phyloP scores from a whole-genome alignment of 352 stramenopile genomes.

The Phytopythium mirpurense region DNA sequence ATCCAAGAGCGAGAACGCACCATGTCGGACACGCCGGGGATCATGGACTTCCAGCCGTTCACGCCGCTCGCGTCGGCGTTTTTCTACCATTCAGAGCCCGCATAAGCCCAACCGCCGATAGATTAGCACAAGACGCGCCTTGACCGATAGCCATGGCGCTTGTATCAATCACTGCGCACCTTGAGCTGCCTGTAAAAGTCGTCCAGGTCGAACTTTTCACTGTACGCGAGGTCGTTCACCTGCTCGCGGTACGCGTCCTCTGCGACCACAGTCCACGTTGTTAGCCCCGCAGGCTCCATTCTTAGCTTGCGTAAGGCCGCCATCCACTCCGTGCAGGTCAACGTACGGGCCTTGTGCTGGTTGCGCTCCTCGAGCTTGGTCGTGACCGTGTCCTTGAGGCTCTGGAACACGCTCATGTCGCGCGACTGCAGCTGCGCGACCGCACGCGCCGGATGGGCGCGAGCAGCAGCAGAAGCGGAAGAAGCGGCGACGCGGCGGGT shows the following conservation, averaged over 20 bases:
- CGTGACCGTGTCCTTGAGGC: slow-evolving; percentile 63
- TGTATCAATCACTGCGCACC: slow-evolving; percentile 15
- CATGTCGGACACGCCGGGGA: slow-evolving; percentile 74
- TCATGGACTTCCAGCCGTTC: slow-evolving; percentile 77
- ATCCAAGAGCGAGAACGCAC: slow-evolving; percentile 18
- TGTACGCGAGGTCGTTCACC: slow-evolving; percentile 62
- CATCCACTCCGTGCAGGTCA: neutral
- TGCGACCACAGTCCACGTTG: slow-evolving; percentile 7
- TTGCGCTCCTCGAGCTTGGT: slow-evolving; percentile 81
- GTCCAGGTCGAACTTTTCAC: slow-evolving; percentile 66
- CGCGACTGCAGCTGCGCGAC: slow-evolving; percentile 31
- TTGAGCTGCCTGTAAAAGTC: slow-evolving; percentile 68
- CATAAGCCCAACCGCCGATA: too few relatives aligned
- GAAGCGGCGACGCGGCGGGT: slow-evolving; percentile 5
- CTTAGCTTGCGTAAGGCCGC: too few relatives aligned
- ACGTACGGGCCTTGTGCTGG: slow-evolving; percentile 39
- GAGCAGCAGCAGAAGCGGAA: slow-evolving; percentile 1
- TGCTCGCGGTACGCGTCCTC: slow-evolving; percentile 75
- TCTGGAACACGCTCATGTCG: slow-evolving; percentile 68
- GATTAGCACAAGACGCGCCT: too few relatives aligned
- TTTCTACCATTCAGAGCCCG: slow-evolving; percentile 35
- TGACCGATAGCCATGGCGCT: too few relatives aligned
- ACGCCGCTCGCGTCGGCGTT: slow-evolving; percentile 63
- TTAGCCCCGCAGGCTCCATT: neutral
- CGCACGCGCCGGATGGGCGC: neutral